Evolutionary conservation across 1,284 basidiomycete genomes (phyloP), one percentile per base, ranked within the genome.

Genomic region (Polyporus tsugae): DNA sequence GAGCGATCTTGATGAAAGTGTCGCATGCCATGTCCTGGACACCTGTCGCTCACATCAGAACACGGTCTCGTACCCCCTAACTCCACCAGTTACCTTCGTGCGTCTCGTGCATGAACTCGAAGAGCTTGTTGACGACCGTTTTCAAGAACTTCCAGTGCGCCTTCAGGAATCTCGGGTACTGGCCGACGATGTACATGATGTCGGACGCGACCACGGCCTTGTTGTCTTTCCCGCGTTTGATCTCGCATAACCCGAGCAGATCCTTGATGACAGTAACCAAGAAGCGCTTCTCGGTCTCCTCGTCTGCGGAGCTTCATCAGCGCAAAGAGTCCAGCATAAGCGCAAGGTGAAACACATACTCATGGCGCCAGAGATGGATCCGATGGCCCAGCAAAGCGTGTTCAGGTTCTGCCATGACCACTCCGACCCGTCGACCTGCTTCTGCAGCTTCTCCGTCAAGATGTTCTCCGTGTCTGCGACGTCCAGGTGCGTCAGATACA

Each of bases 11-110:
- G 86, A 99, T 99, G 83, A 99, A 99, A 0, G 98, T 99, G 81
- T 99, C 98, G 81, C 98, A 99, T 60, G 98, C 98, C 98, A 99
- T 99, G 82, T 99, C 98, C 82, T 99, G 98, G 13, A 99, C 98
- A 86, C 95, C 94, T 94, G 61, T 60, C 67, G 44, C 49, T 46
- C 63, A 44, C 44, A 64, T 64, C 36, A 73, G 58, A 65, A 70
- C 68, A 66, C 64, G 60, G 44, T 62, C 64, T 55, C 11, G 36
- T 55, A 52, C 35, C 66, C 39, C 38, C 68, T 71, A 67, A 22
- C 29, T 36, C 46, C 67, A 65, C 38, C 38, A 63, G 62, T 75
- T 69, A 91, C 96, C 97, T 85, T 99, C 98, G 78, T 99, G 98
- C 0, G 96, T 98, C 84, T 99, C 98, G 82, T 99, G 98, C 97